Base-by-base conservation (phyloP, 257 asterid genomes). In the Vinca minor region DNA sequence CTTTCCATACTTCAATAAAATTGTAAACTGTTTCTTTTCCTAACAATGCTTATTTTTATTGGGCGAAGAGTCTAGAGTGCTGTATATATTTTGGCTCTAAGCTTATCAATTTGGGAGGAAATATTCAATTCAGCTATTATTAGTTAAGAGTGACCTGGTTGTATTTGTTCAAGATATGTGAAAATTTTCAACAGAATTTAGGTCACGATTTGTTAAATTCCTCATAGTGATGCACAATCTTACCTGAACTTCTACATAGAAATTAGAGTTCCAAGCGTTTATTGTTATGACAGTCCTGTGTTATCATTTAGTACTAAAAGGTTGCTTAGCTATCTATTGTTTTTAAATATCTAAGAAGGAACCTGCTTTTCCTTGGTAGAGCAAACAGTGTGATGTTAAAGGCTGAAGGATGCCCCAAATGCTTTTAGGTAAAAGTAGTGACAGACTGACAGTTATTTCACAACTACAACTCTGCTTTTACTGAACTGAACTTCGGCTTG, bases 1-100 rank as follows among this genome's bases (percentile, higher is more conserved):
- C 77, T 69, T 59, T 36, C 70, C 39, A 67, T 42, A 17, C 53
- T 56, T 54, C 25, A 38, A 11, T 38, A 38, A 38, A 25, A 26
- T 34, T 44, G 20, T 25, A 20, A 21, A 31, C 23, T 47, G 68
- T 61, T 29, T 38, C 50, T 35, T 1, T 18, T 46, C 60, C 47
- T 15, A 46, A 63, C 4, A 18, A 3, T 20, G 35, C 59, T 28
- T 23, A 53, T 38, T 2, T 54, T 20, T 9, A 26, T 25, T 28
- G 9, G n/a, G 60, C 28, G 12, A 49, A 38, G 21, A 36, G 4
- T 26, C 45, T 65, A 23, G 34, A 15, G 52, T 36, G 2, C 13
- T 26, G 8, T 38, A 20, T 13, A 5, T 38, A 21, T 35, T 49
- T 36, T 61, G 45, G 18, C 28, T 38, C 32, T 44, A 0, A 8